Conservation (phyloP, 2,329 filamentous ascomycete genomes). For the Sporothrix inflata region DNA sequence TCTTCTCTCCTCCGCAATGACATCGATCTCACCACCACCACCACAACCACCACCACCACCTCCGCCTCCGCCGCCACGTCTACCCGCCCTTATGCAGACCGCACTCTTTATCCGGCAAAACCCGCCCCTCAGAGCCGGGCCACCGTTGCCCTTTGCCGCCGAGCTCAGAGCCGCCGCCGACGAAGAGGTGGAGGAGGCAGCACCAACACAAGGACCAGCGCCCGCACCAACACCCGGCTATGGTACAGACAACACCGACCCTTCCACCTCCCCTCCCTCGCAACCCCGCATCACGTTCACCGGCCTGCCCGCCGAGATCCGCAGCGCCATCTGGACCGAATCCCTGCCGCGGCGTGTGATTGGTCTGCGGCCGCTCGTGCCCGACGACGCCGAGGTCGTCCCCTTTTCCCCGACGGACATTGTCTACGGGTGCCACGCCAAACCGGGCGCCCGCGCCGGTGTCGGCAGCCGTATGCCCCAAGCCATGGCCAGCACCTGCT, state of each 20-base stretch:
- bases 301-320: slow-evolving; percentile 27
- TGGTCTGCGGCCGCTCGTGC: slow-evolving; percentile 8
- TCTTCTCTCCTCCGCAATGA: not conserved
- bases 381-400: not conserved
- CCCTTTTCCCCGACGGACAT: not conserved
- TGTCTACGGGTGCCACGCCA: not conserved
- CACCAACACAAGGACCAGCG: too few relatives aligned
- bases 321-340: slow-evolving; percentile 22
- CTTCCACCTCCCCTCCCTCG: too few relatives aligned
- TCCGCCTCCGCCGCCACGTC: not conserved
- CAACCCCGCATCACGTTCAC: slow-evolving; percentile 15
- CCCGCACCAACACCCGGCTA: too few relatives aligned
- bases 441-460: too few relatives aligned
- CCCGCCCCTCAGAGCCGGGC: not conserved
- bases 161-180: not conserved
- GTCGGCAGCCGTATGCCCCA: slow-evolving; percentile 17
- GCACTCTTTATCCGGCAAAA: slow-evolving; percentile 16
- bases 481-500: slow-evolving; percentile 20
- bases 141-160: not conserved
- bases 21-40: not conserved
- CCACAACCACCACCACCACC: not conserved
- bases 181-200: too few relatives aligned
- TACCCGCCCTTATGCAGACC: not conserved
- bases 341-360: slow-evolving; percentile 27
- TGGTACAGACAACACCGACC: not conserved